A percentile compares a stretch with the other conserved stretches of the same genome.
These are phyloP conservation scores for Cytospora leucostoma DNA, from an alignment of 2,329 filamentous ascomycete species.

Conservation along the genomic window DNA sequence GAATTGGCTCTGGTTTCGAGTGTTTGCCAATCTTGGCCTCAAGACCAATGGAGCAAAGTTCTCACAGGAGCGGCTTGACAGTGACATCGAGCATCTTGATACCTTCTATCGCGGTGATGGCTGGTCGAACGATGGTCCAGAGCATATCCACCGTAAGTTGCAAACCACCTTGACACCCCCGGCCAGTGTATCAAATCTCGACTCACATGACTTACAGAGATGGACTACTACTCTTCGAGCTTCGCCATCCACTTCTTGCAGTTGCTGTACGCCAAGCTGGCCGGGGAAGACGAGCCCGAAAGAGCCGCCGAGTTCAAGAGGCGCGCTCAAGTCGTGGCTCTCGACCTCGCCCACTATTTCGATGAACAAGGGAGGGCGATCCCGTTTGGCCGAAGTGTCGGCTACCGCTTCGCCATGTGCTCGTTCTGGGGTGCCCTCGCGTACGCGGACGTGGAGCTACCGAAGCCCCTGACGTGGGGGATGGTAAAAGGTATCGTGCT, in stretches of 20 bases:
- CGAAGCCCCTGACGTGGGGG: constrained; percentile 72
- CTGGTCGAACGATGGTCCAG: constrained; percentile 81
- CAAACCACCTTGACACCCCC: neutral
- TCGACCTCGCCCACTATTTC: constrained; percentile 76
- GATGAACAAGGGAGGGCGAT: constrained; percentile 71
- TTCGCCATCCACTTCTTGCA: constrained; percentile 83
- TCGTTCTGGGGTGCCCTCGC: constrained; percentile 79
- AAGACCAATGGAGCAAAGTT: constrained; percentile 74
- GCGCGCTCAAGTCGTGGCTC: constrained; percentile 65
- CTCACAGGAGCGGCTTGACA: constrained; percentile 68
- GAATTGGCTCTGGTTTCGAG: constrained; percentile 78
- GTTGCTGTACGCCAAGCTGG: constrained; percentile 73
- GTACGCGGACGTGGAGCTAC: constrained; percentile 73
- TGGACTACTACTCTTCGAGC: constrained; percentile 83
- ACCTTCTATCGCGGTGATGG: constrained; percentile 81
- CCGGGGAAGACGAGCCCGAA: constrained; percentile 64
- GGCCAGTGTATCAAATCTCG: too few species aligned
- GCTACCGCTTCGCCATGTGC: constrained; percentile 84
- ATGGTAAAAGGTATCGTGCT: constrained; percentile 76
- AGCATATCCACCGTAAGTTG: constrained; percentile 67
- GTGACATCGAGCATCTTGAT: constrained; percentile 75
- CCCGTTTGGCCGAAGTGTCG: constrained; percentile 76
- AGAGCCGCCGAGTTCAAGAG: constrained; percentile 70
- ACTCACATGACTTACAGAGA: constrained; percentile 48
- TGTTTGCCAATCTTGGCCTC: constrained; percentile 78